phyloP scores from a whole-genome alignment of 345 rosid species.

The Eutrema heterophyllum region DNA sequence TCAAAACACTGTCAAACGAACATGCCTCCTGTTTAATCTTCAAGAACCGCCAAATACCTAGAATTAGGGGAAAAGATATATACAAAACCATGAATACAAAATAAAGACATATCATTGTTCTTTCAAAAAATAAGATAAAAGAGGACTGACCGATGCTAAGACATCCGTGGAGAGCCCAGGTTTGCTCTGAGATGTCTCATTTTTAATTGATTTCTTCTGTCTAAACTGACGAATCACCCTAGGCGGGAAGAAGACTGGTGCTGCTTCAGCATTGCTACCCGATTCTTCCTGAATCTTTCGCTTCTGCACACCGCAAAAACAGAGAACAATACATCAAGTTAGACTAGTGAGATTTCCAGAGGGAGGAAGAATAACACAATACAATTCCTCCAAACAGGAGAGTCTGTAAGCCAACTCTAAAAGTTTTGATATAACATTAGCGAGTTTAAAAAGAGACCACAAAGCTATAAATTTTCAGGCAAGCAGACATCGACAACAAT shows the following conservation, averaged over 20 bases:
- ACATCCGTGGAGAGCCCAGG: slow-evolving; percentile 61
- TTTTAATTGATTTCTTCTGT: slow-evolving; percentile 62
- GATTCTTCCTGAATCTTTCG: slow-evolving; percentile 53
- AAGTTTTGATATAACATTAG: neutral
- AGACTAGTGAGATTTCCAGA: neutral
- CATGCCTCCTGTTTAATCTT: slow-evolving; percentile 10
- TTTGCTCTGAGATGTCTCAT: slow-evolving; percentile 42
- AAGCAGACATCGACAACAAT: neutral
- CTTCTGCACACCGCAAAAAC: slow-evolving; percentile 46
- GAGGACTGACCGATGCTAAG: slow-evolving; percentile 58
- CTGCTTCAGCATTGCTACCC: slow-evolving; percentile 27
- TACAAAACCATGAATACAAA: neutral
- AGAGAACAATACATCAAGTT: slow-evolving; percentile 3
- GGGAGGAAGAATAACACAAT: neutral
- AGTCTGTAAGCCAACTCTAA: neutral
- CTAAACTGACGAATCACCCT: slow-evolving; percentile 57
- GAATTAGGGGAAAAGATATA: neutral
- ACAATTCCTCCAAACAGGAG: neutral
- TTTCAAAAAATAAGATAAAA: neutral
- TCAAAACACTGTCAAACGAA: too few relatives aligned
- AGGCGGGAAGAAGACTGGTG: slow-evolving; percentile 29
- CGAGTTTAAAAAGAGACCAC: neutral
- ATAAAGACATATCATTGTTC: neutral
- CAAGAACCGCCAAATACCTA: slow-evolving; percentile 55
- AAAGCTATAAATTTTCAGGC: neutral